These are phyloP conservation scores for Candida orba DNA, from an alignment of 805 yeast species.

Conservation along the genomic window DNA sequence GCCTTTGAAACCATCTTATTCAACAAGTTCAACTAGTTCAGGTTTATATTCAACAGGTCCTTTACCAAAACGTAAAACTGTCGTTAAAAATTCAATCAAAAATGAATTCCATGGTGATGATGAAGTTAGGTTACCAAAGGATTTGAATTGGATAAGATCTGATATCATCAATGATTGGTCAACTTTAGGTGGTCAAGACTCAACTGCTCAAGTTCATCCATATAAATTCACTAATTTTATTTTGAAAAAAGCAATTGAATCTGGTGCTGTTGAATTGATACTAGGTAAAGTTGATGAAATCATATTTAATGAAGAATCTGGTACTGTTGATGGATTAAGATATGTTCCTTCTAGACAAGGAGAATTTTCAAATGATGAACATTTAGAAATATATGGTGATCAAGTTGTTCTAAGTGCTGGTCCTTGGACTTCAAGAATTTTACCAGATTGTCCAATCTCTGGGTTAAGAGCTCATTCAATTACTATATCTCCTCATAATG, in stretches of 20 bases:
- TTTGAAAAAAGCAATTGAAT: constrained; percentile 69
- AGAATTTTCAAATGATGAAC: constrained; percentile 22
- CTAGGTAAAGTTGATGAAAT: constrained; percentile 78
- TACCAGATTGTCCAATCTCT: constrained; percentile 90
- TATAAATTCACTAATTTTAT: constrained; percentile 85
- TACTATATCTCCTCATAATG: constrained; percentile 74
- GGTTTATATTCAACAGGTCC: constrained; percentile 14
- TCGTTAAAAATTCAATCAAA: constrained; percentile 28
- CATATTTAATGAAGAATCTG: constrained; percentile 51
- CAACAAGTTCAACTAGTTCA: constrained; percentile 1
- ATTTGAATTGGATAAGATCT: constrained; percentile 70
- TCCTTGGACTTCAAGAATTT: constrained; percentile 91
- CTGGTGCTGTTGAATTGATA: constrained; percentile 77
- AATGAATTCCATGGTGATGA: constrained; percentile 16
- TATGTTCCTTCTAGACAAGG: constrained; percentile 36
- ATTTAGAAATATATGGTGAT: constrained; percentile 53
- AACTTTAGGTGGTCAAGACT: constrained; percentile 71
- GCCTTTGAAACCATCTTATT: constrained; percentile 9
- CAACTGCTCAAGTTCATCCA: constrained; percentile 97
- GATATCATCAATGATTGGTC: constrained; percentile 67
- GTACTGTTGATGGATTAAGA: constrained; percentile 65
- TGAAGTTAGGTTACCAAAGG: constrained; percentile 41
- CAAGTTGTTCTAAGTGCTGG: constrained; percentile 85
- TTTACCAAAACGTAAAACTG: constrained; percentile 28
- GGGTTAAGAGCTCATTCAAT: constrained; percentile 95